Evolutionary conservation across 805 yeast species (phyloP).

Genomic region (Schizosaccharomyces cryophilus): DNA sequence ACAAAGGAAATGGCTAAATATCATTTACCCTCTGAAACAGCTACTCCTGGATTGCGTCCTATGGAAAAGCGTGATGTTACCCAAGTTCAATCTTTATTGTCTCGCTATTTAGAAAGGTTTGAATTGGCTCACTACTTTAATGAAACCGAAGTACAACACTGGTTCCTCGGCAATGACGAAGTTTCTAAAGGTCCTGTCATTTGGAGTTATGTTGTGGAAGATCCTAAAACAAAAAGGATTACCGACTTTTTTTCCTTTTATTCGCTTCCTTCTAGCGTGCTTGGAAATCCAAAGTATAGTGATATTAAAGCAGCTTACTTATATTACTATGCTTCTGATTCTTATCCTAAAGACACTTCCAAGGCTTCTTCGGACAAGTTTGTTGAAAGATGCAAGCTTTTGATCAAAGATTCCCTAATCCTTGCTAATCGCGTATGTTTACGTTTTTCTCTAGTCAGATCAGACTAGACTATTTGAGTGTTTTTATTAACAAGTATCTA

Average conservation of each 20-base stretch:
- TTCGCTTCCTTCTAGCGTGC: conserved; percentile 63
- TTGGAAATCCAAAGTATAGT: conserved; percentile 31
- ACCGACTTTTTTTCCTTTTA: conserved; percentile 83
- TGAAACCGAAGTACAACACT: conserved; percentile 51
- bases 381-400: conserved; percentile 30
- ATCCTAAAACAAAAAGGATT: conserved; percentile 26
- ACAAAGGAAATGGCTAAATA: conserved; percentile 40
- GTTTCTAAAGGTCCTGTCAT: conserved; percentile 31
- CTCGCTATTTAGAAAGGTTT: conserved; percentile 38
- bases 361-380: conserved; percentile 20
- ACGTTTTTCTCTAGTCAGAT: conserved; percentile 3
- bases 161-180: conserved; percentile 27
- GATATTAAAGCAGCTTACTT: conserved; percentile 68
- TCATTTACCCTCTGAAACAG: conserved; percentile 28
- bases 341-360: conserved; percentile 16
- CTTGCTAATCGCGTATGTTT: conserved; percentile 27
- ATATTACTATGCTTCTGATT: conserved; percentile 67
- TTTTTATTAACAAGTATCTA: not conserved
- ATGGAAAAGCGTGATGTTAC: conserved; percentile 39
- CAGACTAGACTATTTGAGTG: not conserved
- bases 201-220: conserved; percentile 49
- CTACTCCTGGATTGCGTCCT: conserved; percentile 29
- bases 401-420: conserved; percentile 54
- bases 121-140: conserved; percentile 48
- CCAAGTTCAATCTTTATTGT: conserved; percentile 34